These are phyloP conservation scores for Stachybotrys echinatus DNA, from an alignment of 2,329 filamentous ascomycete species.

Conservation along the genomic window DNA sequence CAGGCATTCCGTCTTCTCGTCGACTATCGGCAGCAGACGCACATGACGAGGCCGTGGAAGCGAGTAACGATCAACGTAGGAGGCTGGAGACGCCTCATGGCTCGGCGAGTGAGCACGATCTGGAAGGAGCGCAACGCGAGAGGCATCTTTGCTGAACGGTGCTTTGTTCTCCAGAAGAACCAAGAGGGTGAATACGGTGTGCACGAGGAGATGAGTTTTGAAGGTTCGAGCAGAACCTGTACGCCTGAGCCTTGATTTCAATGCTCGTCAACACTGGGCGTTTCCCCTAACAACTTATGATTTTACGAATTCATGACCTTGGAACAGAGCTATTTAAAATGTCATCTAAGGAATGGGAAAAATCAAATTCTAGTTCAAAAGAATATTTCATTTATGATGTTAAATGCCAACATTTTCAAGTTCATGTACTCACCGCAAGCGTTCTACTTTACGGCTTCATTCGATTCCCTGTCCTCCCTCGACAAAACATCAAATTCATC, in stretches of 20 bases:
- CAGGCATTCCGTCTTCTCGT: conserved; percentile 26
- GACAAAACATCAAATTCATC: too few relatives aligned
- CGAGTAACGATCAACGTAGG: conserved; percentile 41
- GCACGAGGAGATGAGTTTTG: conserved; percentile 20
- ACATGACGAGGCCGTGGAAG: conserved; percentile 24
- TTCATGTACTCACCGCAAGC: too few relatives aligned
- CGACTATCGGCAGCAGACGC: conserved; percentile 15
- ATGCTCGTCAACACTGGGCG: not conserved
- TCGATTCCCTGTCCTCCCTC: too few relatives aligned
- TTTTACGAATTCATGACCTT: not conserved
- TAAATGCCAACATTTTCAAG: too few relatives aligned
- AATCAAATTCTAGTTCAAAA: too few relatives aligned
- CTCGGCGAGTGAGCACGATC: conserved; percentile 32
- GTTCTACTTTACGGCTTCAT: too few relatives aligned
- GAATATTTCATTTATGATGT: too few relatives aligned
- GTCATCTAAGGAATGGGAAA: too few relatives aligned
- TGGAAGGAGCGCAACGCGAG: conserved; percentile 35
- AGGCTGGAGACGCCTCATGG: conserved; percentile 40
- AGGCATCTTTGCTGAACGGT: conserved; percentile 41
- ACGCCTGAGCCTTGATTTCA: not conserved
- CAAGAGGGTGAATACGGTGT: conserved; percentile 12
- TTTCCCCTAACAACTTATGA: too few relatives aligned
- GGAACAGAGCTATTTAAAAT: too few relatives aligned
- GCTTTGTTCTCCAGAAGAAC: conserved; percentile 35
- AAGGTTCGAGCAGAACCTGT: conserved; percentile 15